Conservation (phyloP, 208 protist species). For the Leishmania gerbilli region DNA sequence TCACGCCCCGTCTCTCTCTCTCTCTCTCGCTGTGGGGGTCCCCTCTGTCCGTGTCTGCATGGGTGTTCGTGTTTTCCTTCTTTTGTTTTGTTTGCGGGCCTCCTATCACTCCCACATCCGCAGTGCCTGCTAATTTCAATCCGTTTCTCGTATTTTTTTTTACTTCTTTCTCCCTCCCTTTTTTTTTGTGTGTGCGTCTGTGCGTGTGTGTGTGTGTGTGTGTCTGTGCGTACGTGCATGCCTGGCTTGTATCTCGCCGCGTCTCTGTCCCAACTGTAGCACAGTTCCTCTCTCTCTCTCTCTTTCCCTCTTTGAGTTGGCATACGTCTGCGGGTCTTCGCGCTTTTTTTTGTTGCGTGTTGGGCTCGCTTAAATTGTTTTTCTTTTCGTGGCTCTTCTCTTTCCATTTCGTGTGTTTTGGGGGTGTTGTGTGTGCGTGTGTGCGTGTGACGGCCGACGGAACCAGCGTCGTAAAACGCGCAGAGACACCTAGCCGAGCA, state of each 20-base stretch:
- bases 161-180: background rate
- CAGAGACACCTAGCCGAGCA: background rate
- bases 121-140: too few relatives aligned
- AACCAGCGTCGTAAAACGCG: background rate
- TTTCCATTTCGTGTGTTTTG: background rate
- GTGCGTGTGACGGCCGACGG: background rate
- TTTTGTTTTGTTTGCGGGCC: background rate
- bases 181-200: background rate
- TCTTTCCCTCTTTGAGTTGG: background rate
- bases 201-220: background rate
- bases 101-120: background rate
- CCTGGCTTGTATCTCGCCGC: background rate
- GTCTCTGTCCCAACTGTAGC: background rate
- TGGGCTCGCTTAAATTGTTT: background rate
- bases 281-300: background rate
- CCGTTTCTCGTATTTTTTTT: background rate
- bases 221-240: background rate
- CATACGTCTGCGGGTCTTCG: background rate
- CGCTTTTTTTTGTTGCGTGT: background rate
- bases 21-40: background rate
- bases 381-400: background rate
- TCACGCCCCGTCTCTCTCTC: too few relatives aligned
- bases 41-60: background rate
- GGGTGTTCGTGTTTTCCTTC: background rate
- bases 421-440: background rate